These are phyloP conservation scores for Colletotrichum graminicola DNA, from an alignment of 2,329 filamentous ascomycete genomes.

Conservation along the genomic window DNA sequence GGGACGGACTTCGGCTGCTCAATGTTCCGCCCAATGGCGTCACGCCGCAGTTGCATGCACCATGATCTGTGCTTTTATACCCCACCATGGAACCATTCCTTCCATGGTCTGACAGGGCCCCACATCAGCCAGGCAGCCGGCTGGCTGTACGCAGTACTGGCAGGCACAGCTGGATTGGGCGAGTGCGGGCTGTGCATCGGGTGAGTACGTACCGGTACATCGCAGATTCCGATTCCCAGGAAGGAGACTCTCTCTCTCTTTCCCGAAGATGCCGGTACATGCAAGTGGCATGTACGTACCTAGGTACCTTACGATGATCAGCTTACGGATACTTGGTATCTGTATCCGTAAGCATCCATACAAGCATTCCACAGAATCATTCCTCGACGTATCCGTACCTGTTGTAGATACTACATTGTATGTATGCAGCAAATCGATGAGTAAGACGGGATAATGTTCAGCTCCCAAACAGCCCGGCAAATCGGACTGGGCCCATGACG, in stretches of 20 bases:
- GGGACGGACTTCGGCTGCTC: slow-evolving; percentile 21
- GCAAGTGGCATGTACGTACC: not conserved
- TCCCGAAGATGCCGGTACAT: slow-evolving; percentile 21
- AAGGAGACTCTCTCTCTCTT: too few species aligned
- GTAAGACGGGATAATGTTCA: not conserved
- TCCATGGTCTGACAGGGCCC: not conserved
- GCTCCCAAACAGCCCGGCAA: slow-evolving; percentile 8
- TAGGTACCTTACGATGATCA: not conserved
- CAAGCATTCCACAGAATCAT: too few species aligned
- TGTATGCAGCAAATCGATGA: not conserved
- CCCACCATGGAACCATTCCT: slow-evolving; percentile 16
- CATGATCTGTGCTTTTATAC: slow-evolving; percentile 7
- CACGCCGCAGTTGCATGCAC: not conserved
- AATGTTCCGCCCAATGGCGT: slow-evolving; percentile 19
- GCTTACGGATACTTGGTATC: not conserved
- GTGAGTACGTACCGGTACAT: not conserved
- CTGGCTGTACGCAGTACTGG: too few species aligned
- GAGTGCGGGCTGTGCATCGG: not conserved
- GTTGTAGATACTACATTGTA: too few species aligned
- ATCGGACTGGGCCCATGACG: slow-evolving; percentile 12
- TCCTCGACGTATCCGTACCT: not conserved
- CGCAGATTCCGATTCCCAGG: not conserved
- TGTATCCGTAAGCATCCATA: too few species aligned
- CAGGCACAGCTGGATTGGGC: slow-evolving; percentile 10
- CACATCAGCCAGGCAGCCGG: not conserved